Evolutionary conservation across 2,329 filamentous ascomycete genomes (phyloP).

Genomic region (Colletotrichum magnum): DNA sequence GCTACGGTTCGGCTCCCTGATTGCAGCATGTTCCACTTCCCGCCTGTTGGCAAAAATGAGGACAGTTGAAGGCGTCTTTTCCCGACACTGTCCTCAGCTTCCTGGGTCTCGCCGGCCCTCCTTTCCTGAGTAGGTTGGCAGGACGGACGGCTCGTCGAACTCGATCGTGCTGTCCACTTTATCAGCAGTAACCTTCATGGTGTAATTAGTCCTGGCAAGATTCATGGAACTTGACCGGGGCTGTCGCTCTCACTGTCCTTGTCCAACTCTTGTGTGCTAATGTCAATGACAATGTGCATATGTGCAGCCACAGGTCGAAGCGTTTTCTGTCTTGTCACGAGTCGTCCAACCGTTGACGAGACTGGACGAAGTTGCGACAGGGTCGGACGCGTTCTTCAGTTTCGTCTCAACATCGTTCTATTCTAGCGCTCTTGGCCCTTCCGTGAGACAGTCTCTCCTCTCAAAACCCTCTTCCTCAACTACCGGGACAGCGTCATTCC

Average conservation of each 20-base stretch:
- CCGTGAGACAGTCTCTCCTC: slow-evolving; percentile 21
- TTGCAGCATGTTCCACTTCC: slow-evolving; percentile 32
- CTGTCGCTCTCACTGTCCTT: background rate
- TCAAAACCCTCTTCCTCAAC: background rate
- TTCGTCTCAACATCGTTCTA: slow-evolving; percentile 37
- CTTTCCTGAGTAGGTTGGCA: slow-evolving; percentile 8
- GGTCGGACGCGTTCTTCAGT: slow-evolving; percentile 37
- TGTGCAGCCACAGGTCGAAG: background rate
- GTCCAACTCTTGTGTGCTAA: too few relatives aligned
- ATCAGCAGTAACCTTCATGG: background rate
- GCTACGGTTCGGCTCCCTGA: slow-evolving; percentile 32
- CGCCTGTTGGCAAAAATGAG: slow-evolving; percentile 32
- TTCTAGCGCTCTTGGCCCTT: slow-evolving; percentile 25
- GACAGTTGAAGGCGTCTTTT: slow-evolving; percentile 18
- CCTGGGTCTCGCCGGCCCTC: background rate
- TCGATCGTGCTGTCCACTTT: background rate
- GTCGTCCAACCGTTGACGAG: slow-evolving; percentile 22
- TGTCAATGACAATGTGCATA: background rate
- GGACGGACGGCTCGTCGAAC: background rate
- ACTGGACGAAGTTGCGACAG: slow-evolving; percentile 39
- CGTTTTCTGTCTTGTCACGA: slow-evolving; percentile 27
- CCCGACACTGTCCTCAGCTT: slow-evolving; percentile 17
- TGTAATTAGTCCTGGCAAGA: background rate
- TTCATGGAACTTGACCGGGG: background rate
- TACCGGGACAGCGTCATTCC: slow-evolving; percentile 15